Evolutionary conservation across 345 rosid species (phyloP), one percentile per base, ranked within the genome.

Genomic region (Cochlearia excelsa): DNA sequence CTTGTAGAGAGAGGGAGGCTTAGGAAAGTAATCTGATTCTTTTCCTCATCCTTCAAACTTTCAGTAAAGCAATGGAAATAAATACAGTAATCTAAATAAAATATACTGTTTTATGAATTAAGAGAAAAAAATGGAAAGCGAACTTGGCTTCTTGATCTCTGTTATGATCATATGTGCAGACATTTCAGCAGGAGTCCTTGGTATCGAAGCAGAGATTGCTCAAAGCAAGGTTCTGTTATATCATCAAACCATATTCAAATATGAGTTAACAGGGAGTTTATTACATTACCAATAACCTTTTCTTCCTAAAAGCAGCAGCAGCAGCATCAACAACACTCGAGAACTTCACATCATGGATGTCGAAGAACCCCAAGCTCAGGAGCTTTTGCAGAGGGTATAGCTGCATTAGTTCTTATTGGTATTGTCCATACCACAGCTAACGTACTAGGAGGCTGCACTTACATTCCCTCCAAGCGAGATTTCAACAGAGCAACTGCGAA

Each of bases 321-420:
- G 83, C 52, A 44, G 55, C 84, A 81, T 81, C 89, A 63, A 63
- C 80, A 76, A 55, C 95, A 88, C 55, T 53, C 75, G 62, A 81
- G 68, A 75, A 26, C 77, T 61, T 70, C 70, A 79, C 59, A 80
- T 44, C 76, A 77, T 28, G 82, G 81, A 72, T 92, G 96, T 40
- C 70, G 77, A 77, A 81, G 83, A 76, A 79, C 72, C 16, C 90
- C 90, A 3, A 91, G 95, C 53, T 10, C 61, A 6, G 51, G 79
- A 53, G 98, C 98, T 9, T 91, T 77, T 85, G 74, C 77, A 50
- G 81, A 87, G 1, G 98, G 92, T 4, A 2, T 86, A 65, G 85
- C 96, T 3, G 95, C 96, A 38, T 67, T 82, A 33, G 39, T 88
- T 7, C 75, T 91, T 44, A 51, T 88, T 30, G 59, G n/a, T 35